Conservation (phyloP, 2,329 filamentous ascomycete species). For the Ophiostoma ulmi region DNA sequence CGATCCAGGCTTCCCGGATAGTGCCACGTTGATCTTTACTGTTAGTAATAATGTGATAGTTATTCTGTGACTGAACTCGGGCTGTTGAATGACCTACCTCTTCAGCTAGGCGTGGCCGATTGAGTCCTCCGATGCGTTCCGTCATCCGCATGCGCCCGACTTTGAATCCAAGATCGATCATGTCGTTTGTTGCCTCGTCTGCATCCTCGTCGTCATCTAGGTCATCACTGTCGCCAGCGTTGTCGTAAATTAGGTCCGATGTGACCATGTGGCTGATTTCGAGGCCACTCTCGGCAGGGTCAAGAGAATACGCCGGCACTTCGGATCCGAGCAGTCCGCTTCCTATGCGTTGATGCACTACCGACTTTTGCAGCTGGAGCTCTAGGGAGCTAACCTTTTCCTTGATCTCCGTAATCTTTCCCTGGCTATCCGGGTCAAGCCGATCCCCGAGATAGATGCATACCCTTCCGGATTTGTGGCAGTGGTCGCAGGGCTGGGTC, state of each 20-base stretch:
- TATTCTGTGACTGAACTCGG: not conserved
- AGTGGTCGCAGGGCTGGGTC: constrained; percentile 64
- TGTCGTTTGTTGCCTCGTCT: constrained; percentile 50
- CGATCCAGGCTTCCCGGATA: constrained; percentile 16
- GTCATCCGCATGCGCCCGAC: constrained; percentile 69
- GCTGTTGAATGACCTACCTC: constrained; percentile 48
- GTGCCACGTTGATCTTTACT: constrained; percentile 23
- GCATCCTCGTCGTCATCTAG: constrained; percentile 17
- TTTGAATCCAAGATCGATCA: constrained; percentile 66
- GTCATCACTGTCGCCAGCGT: not conserved
- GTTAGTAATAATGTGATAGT: not conserved
- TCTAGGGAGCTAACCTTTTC: constrained; percentile 71
- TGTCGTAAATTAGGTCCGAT: constrained; percentile 40
- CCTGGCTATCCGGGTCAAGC: constrained; percentile 63
- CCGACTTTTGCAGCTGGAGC: constrained; percentile 61
- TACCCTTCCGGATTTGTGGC: constrained; percentile 49
- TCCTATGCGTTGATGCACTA: constrained; percentile 21
- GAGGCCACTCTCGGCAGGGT: constrained; percentile 44
- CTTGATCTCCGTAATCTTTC: constrained; percentile 70
- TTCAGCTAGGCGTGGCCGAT: constrained; percentile 63
- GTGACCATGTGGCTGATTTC: constrained; percentile 23
- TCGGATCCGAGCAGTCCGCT: constrained; percentile 19
- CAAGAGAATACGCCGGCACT: constrained; percentile 29
- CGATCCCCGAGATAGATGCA: constrained; percentile 62
- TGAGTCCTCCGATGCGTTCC: constrained; percentile 67